Percentiles rank a stretch among this genome's conserved stretches.
phyloP scores from a whole-genome alignment of 371 early-diverging fungal species.

The Syncephalis plumigaleata region DNA sequence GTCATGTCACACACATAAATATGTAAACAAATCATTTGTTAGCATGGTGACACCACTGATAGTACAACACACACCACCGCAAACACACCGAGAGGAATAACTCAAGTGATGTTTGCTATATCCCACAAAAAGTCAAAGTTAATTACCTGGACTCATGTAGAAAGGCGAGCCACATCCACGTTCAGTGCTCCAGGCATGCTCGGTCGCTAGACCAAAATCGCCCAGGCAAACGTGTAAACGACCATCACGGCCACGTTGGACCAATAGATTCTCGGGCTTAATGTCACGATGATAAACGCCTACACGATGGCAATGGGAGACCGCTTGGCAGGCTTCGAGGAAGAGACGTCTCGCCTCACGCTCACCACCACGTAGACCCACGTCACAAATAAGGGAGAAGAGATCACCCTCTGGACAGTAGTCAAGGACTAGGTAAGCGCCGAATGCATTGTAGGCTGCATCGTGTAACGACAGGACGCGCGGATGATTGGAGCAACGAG shows the following conservation, averaged over 20 bases:
- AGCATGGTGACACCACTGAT: no score
- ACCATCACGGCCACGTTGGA: constrained; percentile 13
- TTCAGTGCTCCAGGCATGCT: constrained; percentile 46
- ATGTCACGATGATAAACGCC: constrained; percentile 55
- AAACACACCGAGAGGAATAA: no score
- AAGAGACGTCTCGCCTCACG: constrained; percentile 21
- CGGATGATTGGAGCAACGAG: no score
- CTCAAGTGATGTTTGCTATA: no score
- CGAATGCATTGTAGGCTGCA: no score
- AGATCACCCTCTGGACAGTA: constrained; percentile 41
- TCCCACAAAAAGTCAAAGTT: no score
- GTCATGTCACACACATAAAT: no score
- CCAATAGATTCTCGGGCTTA: constrained; percentile 36
- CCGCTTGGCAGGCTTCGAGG: constrained; percentile 34
- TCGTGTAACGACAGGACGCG: no score
- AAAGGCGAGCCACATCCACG: constrained; percentile 83
- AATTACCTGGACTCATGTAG: constrained; percentile 76
- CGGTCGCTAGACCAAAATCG: constrained; percentile 89
- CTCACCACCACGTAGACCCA: no score
- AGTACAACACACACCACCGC: no score
- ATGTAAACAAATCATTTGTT: no score
- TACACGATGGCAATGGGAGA: constrained; percentile 29
- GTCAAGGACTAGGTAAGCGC: constrained; percentile 34
- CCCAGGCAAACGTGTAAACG: constrained; percentile 52
- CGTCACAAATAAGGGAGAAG: constrained; percentile 10